These are phyloP conservation scores for Eimeria maxima DNA, from an alignment of 169 alveolate genomes.

Conservation along the genomic window DNA sequence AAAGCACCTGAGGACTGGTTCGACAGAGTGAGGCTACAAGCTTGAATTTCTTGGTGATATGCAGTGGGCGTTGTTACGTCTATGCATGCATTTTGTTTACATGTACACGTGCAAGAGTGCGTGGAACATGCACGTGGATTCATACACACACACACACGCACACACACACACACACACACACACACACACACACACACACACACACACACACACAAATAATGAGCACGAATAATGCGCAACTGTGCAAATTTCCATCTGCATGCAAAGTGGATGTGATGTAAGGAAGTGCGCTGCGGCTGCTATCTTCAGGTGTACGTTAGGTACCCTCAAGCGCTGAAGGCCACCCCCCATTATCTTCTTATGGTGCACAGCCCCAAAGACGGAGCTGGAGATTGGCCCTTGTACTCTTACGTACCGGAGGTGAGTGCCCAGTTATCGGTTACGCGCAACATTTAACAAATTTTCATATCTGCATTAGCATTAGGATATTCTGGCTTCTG, in stretches of 20 bases:
- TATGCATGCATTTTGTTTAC: neutral
- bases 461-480: neutral
- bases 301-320: slow-evolving; percentile 50
- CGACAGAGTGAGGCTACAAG: slow-evolving; percentile 30
- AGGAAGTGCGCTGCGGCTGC: neutral
- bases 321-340: slow-evolving; percentile 18
- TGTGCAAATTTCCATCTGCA: too few species aligned
- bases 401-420: slow-evolving; percentile 79
- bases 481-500: neutral
- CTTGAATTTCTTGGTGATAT: neutral
- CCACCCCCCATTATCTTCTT: slow-evolving; percentile 68
- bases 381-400: slow-evolving; percentile 3
- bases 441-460: neutral
- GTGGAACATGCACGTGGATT: neutral
- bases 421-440: slow-evolving; percentile 14
- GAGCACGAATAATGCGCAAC: too few species aligned
- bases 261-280: neutral
- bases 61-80: neutral
- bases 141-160: too few species aligned
- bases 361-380: slow-evolving; percentile 39
- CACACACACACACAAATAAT: neutral
- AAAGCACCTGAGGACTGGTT: slow-evolving; percentile 69
- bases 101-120: neutral
- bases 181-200: neutral
- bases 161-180: too few species aligned